phyloP scores from a whole-genome alignment of 1,139 yeast genomes.

The Eremothecium cymbalariae region DNA sequence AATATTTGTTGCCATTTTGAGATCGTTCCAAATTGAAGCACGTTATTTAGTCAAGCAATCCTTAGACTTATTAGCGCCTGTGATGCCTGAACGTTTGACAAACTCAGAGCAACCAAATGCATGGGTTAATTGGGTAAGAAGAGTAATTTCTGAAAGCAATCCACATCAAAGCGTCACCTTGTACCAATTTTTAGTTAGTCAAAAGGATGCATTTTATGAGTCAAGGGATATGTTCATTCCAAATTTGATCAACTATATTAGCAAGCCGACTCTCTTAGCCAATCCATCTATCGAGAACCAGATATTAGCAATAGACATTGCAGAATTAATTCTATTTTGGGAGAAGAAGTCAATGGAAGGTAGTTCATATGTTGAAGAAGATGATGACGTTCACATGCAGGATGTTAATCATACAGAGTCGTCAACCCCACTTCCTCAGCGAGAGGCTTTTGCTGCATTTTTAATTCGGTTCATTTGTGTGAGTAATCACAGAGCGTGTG shows the following conservation, averaged over 20 bases:
- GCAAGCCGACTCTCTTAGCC: conserved; percentile 74
- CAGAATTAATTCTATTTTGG: conserved; percentile 82
- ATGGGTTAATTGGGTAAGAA: conserved; percentile 95
- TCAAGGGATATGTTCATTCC: conserved; percentile 87
- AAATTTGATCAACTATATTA: conserved; percentile 90
- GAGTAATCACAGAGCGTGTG: conserved; percentile 77
- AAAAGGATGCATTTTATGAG: conserved; percentile 73
- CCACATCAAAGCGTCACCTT: conserved; percentile 68
- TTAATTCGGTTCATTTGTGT: conserved; percentile 83
- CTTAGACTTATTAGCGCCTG: conserved; percentile 82
- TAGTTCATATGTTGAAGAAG: conserved; percentile 11
- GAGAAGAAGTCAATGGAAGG: conserved; percentile 45
- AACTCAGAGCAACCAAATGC: conserved; percentile 52
- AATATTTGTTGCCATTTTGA: conserved; percentile 79
- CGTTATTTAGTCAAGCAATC: conserved; percentile 80
- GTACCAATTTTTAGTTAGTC: conserved; percentile 82
- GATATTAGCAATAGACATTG: conserved; percentile 76
- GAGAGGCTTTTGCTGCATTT: conserved; percentile 90
- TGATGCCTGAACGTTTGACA: conserved; percentile 61
- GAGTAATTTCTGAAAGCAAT: conserved; percentile 83
- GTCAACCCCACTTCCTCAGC: conserved; percentile 54
- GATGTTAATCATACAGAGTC: conserved; percentile 7
- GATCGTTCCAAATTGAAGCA: conserved; percentile 83
- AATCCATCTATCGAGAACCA: conserved; percentile 80
- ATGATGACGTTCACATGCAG: conserved; percentile 8